Evolutionary conservation across 805 yeast genomes (phyloP), one percentile per base, ranked within the genome.

Genomic region (Candida palmyrensis): DNA sequence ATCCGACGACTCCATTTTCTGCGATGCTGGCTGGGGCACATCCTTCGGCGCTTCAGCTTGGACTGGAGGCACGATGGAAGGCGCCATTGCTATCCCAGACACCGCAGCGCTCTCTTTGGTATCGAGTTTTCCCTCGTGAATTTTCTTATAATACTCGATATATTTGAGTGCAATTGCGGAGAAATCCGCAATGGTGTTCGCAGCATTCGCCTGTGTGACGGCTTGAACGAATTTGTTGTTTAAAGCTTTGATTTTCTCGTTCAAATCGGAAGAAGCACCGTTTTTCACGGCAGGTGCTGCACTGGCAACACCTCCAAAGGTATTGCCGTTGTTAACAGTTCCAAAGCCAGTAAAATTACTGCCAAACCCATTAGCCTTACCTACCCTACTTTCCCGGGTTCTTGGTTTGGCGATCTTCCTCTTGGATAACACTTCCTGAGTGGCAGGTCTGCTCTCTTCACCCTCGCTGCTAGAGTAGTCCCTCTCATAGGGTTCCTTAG

Each of bases 321-420:
- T 21, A 25, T 25, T 26, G 16, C 22, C 7, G 18, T 20, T 28
- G n/a, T 13, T 6, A 8, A 9, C 6, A 23, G 27, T 22, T 5
- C 13, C 33, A 6, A 19, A 4, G 11, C 20, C 10, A 21, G n/a
- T n/a, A n/a, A n/a, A n/a, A n/a, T n/a, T 12, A 23, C 26, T 6
- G n/a, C 11, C 15, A 30, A 32, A 12, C 14, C 11, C 7, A 9
- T 21, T 18, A 26, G 14, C 7, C 17, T n/a, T 12, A 40, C 25
- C 23, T 41, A 45, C n/a, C n/a, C n/a, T n/a, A n/a, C n/a, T n/a
- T 6, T 13, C 33, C 5, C 51, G 51, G 39, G 59, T 44, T 49
- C 69, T 70, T 11, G 82, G 82, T 48, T 71, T 66, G 18, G 84
- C 71, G 37, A 85, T 82, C 61, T 77, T 82, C 48, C 96, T 68